Evolutionary conservation across 176 grass and related monocot species (phyloP), one percentile per base, ranked within the genome.

Genomic region (Areca catechu): DNA sequence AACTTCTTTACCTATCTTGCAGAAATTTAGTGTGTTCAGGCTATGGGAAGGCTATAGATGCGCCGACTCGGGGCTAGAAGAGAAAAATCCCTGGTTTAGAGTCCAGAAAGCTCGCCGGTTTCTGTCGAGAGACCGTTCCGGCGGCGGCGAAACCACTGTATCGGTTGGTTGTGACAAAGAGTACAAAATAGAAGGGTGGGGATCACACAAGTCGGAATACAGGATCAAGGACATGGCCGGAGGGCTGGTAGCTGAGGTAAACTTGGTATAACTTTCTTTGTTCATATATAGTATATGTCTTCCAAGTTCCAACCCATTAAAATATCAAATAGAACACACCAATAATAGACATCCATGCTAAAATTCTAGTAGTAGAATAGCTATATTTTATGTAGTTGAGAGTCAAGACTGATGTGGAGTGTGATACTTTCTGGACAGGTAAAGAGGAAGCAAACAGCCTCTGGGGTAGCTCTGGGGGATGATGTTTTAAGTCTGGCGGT

Each of bases 31-130:
- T 20, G 15, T 72, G 54, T 64, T 90, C 57, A 56, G 77, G 30
- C 70, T 21, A 66, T 95, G 90, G 86, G 80, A 95, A 17, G 86
- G 82, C 6, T 82, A 86, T 73, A 75, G 19, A 54, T 70, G 23
- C 34, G 56, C 49, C 51, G 62, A 60, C 3, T 20, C 56, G 57
- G 37, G 49, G 34, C 34, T 12, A n/a, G 71, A 54, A 49, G 57
- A 75, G 56, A 23, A 53, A 22, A 63, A 61, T 18, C 59, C 85
- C 53, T 95, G 85, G 85, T 95, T 89, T 56, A 95, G 71, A 12
- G 82, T 95, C 0, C 50, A 60, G 16, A 80, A 61, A 59, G 56
- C 52, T 37, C 14, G 47, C 60, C 53, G 51, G 34, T 24, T 80
- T 61, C 80, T 81, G 10, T 68, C 56, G 63, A 53, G 57, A 57